Conservation (phyloP, 2,329 filamentous ascomycete species). For the Pseudogymnoascus sp. region DNA sequence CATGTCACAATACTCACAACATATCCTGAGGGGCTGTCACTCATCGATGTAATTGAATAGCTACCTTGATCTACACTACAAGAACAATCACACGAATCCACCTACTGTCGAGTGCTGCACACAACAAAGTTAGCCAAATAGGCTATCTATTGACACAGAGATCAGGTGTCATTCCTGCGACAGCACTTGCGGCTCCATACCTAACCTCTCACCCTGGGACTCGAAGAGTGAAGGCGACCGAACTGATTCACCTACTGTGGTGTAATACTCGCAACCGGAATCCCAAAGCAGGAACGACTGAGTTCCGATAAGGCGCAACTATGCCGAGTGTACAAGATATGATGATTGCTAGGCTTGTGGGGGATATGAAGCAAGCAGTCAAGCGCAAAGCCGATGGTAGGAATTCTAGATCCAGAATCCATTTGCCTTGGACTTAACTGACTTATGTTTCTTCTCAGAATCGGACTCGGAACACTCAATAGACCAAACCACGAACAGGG, state of each 20-base stretch:
- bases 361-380: conserved; percentile 59
- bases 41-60: not conserved
- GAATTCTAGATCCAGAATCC: conserved; percentile 13
- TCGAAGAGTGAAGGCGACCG: not conserved
- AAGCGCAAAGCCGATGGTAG: conserved; percentile 58
- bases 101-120: not conserved
- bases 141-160: not conserved
- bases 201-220: not conserved
- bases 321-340: conserved; percentile 5
- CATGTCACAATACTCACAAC: conserved; percentile 5
- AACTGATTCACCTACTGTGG: not conserved
- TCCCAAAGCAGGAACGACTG: not conserved
- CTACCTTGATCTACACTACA: not conserved
- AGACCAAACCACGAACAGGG: conserved; percentile 64
- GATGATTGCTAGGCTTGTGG: conserved; percentile 23
- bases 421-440: conserved; percentile 18
- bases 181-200: not conserved
- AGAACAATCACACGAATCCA: not conserved
- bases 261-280: not conserved
- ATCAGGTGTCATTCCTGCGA: not conserved
- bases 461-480: conserved; percentile 73
- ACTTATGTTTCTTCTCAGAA: conserved; percentile 41
- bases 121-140: not conserved
- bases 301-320: not conserved
- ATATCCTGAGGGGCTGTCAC: not conserved